Evolutionary conservation across 2,329 filamentous ascomycete genomes (phyloP).

Genomic region (Chaetomium sp.): DNA sequence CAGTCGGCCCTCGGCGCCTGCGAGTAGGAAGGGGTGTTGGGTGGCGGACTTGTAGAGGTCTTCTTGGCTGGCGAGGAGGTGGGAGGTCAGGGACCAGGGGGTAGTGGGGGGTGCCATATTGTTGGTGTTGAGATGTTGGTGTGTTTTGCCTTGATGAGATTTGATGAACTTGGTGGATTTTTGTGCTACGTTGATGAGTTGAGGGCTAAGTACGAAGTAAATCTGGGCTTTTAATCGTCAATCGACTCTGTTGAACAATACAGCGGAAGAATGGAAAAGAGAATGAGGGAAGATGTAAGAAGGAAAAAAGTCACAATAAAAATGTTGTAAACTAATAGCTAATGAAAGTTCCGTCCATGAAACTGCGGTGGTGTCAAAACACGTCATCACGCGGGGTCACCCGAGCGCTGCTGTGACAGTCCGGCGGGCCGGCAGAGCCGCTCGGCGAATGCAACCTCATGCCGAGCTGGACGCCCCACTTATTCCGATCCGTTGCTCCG

Average conservation of each 20-base stretch:
- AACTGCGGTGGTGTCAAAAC: not conserved
- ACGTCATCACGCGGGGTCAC: not conserved
- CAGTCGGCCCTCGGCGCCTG: conserved; percentile 57
- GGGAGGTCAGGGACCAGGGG: conserved; percentile 43
- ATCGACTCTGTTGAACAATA: too few relatives aligned
- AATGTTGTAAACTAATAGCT: too few relatives aligned
- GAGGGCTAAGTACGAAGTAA: too few relatives aligned
- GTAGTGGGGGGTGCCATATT: conserved; percentile 9
- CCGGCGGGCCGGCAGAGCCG: not conserved
- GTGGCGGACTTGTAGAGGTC: conserved; percentile 50
- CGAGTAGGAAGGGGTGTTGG: conserved; percentile 58
- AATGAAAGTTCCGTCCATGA: too few relatives aligned
- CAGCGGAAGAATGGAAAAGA: too few relatives aligned
- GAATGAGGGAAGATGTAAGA: too few relatives aligned
- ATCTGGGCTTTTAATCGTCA: too few relatives aligned
- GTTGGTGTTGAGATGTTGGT: not conserved
- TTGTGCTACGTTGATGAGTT: too few relatives aligned
- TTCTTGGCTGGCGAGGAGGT: conserved; percentile 47
- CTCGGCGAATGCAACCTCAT: not conserved
- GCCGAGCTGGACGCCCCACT: not conserved
- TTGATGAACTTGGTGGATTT: not conserved
- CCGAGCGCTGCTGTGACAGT: too few relatives aligned
- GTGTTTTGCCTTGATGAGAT: not conserved
- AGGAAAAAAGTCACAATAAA: too few relatives aligned
- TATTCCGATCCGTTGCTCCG: not conserved